These are phyloP conservation scores for Penicillium bovifimosum DNA, from an alignment of 495 filamentous ascomycete genomes.

Conservation along the genomic window DNA sequence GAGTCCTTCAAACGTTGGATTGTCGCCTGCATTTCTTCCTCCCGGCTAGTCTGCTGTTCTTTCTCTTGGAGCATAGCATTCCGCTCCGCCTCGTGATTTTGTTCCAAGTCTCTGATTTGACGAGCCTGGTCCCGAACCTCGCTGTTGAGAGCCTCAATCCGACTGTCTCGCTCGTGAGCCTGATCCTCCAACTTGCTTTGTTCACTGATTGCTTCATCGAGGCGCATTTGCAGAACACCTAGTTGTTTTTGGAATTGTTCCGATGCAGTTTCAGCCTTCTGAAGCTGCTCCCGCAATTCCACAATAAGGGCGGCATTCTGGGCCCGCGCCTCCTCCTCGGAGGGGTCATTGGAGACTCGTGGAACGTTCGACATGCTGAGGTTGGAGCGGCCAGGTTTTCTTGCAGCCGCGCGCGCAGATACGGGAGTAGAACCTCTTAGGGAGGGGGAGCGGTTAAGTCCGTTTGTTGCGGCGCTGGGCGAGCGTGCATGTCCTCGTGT, in stretches of 20 bases:
- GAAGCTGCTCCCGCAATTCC: slow-evolving; percentile 74
- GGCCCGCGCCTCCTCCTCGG: slow-evolving; percentile 56
- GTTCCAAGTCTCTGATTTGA: slow-evolving; percentile 81
- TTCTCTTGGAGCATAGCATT: slow-evolving; percentile 84
- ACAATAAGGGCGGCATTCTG: slow-evolving; percentile 76
- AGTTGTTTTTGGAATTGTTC: slow-evolving; percentile 80
- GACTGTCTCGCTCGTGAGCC: slow-evolving; percentile 74
- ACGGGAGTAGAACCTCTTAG: slow-evolving; percentile 51
- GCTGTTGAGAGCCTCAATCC: slow-evolving; percentile 69
- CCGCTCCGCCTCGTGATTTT: slow-evolving; percentile 83
- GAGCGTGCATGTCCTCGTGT: slow-evolving; percentile 41
- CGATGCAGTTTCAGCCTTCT: slow-evolving; percentile 70
- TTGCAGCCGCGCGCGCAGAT: slow-evolving; percentile 61
- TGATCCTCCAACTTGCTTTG: slow-evolving; percentile 81
- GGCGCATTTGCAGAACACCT: slow-evolving; percentile 74
- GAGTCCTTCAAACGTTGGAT: slow-evolving; percentile 88
- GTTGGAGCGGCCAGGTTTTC: slow-evolving; percentile 54
- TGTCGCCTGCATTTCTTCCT: slow-evolving; percentile 82
- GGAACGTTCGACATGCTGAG: slow-evolving; percentile 54
- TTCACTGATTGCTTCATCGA: slow-evolving; percentile 80
- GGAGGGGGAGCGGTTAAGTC: slow-evolving; percentile 39
- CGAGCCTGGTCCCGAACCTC: slow-evolving; percentile 74
- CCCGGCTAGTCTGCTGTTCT: slow-evolving; percentile 73
- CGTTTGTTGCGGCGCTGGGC: slow-evolving; percentile 36
- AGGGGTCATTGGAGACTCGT: slow-evolving; percentile 51